Evolutionary conservation across 2,329 filamentous ascomycete genomes (phyloP).

Genomic region (Xylariaceae sp.): DNA sequence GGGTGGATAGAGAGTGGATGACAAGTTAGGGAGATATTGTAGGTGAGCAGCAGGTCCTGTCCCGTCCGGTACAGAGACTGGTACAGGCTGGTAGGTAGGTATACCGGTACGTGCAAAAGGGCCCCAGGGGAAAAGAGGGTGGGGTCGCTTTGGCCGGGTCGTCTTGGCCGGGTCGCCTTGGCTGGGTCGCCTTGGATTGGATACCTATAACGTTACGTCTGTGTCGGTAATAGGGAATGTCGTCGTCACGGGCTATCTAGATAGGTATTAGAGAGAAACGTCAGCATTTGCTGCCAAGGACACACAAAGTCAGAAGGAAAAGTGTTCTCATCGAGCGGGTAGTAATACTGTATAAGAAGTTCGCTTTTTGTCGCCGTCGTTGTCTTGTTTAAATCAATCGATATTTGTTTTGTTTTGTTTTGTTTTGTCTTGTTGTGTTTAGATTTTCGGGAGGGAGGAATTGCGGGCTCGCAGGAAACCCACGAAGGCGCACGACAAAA

Average conservation of each 20-base stretch:
- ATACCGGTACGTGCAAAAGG: not conserved
- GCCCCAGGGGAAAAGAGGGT: not conserved
- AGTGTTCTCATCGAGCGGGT: not conserved
- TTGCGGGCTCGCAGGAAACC: not conserved
- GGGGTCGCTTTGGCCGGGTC: slow-evolving; percentile 6
- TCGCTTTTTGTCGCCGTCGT: not conserved
- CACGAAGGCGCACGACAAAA: not conserved
- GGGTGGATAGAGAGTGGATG: not conserved
- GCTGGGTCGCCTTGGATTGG: slow-evolving; percentile 8
- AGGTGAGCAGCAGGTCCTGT: not conserved
- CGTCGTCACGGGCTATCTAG: not conserved
- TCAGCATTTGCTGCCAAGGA: not conserved
- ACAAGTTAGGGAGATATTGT: not conserved
- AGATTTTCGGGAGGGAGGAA: not conserved
- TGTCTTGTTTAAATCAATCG: not conserved
- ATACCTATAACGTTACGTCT: slow-evolving; percentile 5
- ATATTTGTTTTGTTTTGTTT: not conserved
- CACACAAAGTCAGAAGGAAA: not conserved
- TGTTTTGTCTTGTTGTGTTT: too few species aligned
- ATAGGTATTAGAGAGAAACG: not conserved
- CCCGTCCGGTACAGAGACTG: not conserved
- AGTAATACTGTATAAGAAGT: not conserved
- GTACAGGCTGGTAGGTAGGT: too few species aligned
- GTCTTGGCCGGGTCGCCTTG: slow-evolving; percentile 9
- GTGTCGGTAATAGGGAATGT: not conserved